Percentiles rank a stretch among this genome's conserved stretches.
These are phyloP conservation scores for Asterophora lycoperdoides DNA, from an alignment of 768 basidiomycete genomes.

Conservation along the genomic window DNA sequence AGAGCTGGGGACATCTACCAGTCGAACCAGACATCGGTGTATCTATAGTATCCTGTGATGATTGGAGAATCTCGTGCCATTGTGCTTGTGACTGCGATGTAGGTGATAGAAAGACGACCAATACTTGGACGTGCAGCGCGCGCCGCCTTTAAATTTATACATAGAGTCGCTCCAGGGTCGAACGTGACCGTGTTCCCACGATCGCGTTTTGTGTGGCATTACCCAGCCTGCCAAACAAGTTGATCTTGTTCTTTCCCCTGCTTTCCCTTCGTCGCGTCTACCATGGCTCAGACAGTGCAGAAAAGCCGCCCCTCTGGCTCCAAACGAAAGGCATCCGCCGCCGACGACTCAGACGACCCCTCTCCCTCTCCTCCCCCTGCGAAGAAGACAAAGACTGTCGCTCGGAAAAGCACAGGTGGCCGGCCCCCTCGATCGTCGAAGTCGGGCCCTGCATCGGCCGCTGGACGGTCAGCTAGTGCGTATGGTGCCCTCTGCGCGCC, in stretches of 20 bases:
- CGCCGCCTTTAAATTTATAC: conserved; percentile 1
- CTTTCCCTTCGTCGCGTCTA: conserved; percentile 4
- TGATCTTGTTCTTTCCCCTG: conserved; percentile 14
- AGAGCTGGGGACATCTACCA: conserved; percentile 40
- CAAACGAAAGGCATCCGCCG: conserved; percentile 45
- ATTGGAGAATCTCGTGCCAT: conserved; percentile 35
- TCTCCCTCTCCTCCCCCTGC: conserved; percentile 46
- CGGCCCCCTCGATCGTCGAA: conserved; percentile 41
- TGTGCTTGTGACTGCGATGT: conserved; percentile 6
- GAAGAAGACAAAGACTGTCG: conserved; percentile 50
- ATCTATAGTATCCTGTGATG: conserved; percentile 74
- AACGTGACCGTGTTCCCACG: conserved; percentile 13
- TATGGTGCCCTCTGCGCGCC: not conserved
- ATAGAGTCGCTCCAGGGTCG: not conserved
- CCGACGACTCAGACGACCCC: conserved; percentile 38
- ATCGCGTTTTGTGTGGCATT: conserved; percentile 8
- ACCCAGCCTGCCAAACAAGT: conserved; percentile 23
- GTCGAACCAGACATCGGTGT: conserved; percentile 82
- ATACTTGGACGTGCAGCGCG: conserved; percentile 3
- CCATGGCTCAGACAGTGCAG: conserved; percentile 72
- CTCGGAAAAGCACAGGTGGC: conserved; percentile 83
- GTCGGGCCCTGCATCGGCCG: conserved; percentile 5
- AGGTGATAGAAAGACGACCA: conserved; percentile 3
- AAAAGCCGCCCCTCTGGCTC: conserved; percentile 39
- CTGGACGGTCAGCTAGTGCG: conserved; percentile 6